phyloP scores from a whole-genome alignment of 306 rosid species.

The Leucaena leucocephala region DNA sequence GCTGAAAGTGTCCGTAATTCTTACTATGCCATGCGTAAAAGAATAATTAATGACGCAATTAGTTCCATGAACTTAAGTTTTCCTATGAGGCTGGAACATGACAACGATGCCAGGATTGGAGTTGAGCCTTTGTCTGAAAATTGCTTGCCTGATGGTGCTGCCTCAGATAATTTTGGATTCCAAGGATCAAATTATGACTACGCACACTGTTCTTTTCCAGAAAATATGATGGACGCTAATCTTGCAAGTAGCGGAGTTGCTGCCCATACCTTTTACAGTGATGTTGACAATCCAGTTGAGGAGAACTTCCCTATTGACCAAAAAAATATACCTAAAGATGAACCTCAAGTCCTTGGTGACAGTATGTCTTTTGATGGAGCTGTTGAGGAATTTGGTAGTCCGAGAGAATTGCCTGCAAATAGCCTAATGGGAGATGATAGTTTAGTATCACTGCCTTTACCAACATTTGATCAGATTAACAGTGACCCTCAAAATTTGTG shows the following conservation, averaged over 20 bases:
- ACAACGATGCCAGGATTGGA: constrained; percentile 44
- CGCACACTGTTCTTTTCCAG: constrained; percentile 45
- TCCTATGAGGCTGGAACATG: constrained; percentile 57
- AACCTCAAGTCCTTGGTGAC: constrained; percentile 54
- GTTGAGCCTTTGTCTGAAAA: constrained; percentile 51
- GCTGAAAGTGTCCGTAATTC: constrained; percentile 60
- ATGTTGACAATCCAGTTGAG: constrained; percentile 49
- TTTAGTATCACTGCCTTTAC: constrained; percentile 46
- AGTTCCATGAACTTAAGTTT: constrained; percentile 61
- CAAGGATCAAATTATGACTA: constrained; percentile 54
- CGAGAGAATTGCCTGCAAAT: constrained; percentile 49
- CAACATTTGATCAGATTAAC: constrained; percentile 56
- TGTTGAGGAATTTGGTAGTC: constrained; percentile 46
- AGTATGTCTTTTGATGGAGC: constrained; percentile 46
- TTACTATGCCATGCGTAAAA: constrained; percentile 78
- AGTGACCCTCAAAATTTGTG: constrained; percentile 54
- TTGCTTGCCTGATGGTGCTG: constrained; percentile 54
- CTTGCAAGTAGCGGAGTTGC: constrained; percentile 36
- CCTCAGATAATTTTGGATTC: constrained; percentile 47
- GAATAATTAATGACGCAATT: constrained; percentile 56
- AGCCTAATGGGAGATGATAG: constrained; percentile 50
- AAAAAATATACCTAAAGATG: constrained; percentile 43
- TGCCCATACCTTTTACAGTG: constrained; percentile 47
- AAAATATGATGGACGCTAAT: constrained; percentile 51
- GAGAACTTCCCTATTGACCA: constrained; percentile 48